A percentile compares a stretch with the other conserved stretches of the same genome.
Evolutionary conservation across 129 eudicot species (phyloP).

Genomic region (Tagetes erecta): DNA sequence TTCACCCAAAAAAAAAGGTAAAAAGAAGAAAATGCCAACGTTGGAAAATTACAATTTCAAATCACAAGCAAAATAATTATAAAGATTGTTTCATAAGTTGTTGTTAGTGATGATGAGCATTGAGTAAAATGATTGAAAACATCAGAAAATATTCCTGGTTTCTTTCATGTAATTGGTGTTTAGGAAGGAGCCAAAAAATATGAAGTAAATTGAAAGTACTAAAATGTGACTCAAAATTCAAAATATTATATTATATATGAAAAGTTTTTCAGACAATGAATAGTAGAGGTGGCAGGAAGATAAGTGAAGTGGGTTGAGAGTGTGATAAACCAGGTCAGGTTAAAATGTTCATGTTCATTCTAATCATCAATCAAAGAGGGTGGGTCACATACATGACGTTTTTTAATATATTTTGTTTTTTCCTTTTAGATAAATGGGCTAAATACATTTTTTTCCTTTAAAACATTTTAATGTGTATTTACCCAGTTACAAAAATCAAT

Average conservation of each 20-base stretch:
- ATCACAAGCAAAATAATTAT: conserved; percentile 6
- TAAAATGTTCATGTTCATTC: too few relatives aligned
- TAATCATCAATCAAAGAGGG: too few relatives aligned
- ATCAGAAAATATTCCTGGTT: conserved; percentile 29
- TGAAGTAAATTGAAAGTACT: background rate
- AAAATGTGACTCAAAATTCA: conserved; percentile 6
- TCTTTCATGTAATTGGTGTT: background rate
- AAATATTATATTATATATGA: background rate
- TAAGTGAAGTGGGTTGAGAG: background rate
- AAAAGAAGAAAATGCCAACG: conserved; percentile 28
- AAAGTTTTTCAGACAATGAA: background rate
- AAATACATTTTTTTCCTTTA: too few relatives aligned
- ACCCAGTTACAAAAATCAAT: too few relatives aligned
- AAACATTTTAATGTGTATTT: too few relatives aligned
- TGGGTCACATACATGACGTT: too few relatives aligned
- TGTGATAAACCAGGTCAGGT: background rate
- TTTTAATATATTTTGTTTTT: too few relatives aligned
- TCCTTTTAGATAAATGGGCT: too few relatives aligned
- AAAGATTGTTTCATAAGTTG: conserved; percentile 29
- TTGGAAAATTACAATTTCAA: conserved; percentile 17
- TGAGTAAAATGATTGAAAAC: conserved; percentile 10
- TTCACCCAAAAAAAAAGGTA: conserved; percentile 2
- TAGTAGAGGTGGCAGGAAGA: background rate
- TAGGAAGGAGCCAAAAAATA: background rate
- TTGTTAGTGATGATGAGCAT: conserved; percentile 19